Evolutionary conservation across 495 filamentous ascomycete species (phyloP), one percentile per base, ranked within the genome.

Genomic region (Xylaria curta): DNA sequence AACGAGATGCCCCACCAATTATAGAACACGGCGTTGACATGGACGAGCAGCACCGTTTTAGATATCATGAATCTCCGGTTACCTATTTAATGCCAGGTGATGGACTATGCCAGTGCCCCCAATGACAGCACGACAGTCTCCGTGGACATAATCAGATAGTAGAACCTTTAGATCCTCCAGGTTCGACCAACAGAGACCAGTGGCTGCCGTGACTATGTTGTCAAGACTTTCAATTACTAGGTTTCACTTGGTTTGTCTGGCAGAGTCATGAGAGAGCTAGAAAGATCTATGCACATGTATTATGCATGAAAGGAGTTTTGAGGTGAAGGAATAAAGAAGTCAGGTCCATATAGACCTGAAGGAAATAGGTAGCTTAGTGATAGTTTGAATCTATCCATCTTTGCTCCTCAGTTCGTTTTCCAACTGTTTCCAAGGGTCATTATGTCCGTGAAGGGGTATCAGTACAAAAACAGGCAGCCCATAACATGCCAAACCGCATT

Each of bases 381-480:
- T n/a, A n/a, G n/a, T n/a, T n/a, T n/a, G n/a, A n/a, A n/a, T n/a
- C n/a, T n/a, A n/a, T n/a, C n/a, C n/a, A n/a, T n/a, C n/a, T n/a
- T n/a, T n/a, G n/a, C n/a, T n/a, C n/a, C n/a, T n/a, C n/a, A n/a
- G n/a, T n/a, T n/a, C n/a, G n/a, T n/a, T n/a, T n/a, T n/a, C n/a
- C n/a, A n/a, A n/a, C n/a, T n/a, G n/a, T n/a, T n/a, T 44, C 47
- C 61, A 42, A 56, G 26, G 33, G 12, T 19, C 31, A 71, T 40
- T n/a, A 47, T 24, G 69, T 44, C 59, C 33, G 19, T 53, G 67
- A 49, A 0, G 47, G 60, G 69, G 69, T 71, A 66, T 71, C 61
- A 71, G 53, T 47, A 58, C 38, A 65, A 58, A 71, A 58, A 51
- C 59, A 70, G 69, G 24, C 44, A 36, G 61, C 44, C 44, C 24